These are phyloP conservation scores for Alternaria angustiovoidea DNA, from an alignment of 2,329 filamentous ascomycete species.

Conservation along the genomic window DNA sequence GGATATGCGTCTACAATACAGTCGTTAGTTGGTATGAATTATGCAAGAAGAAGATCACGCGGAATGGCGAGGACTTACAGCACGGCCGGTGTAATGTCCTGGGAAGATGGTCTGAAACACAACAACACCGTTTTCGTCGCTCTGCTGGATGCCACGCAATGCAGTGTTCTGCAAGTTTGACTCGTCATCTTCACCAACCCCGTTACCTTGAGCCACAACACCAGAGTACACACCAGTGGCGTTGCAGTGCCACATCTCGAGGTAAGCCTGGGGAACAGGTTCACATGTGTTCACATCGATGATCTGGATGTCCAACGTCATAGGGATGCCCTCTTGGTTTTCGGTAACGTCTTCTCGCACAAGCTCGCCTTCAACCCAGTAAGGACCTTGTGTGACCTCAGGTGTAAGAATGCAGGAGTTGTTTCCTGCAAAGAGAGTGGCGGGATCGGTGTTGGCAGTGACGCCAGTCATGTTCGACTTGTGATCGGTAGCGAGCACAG, in stretches of 20 bases:
- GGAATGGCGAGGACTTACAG: constrained; percentile 24
- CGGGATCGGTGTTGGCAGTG: constrained; percentile 36
- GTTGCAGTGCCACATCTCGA: constrained; percentile 64
- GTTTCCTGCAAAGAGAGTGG: constrained; percentile 43
- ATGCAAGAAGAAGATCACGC: background rate
- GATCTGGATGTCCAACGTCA: constrained; percentile 63
- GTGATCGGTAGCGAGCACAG: constrained; percentile 40
- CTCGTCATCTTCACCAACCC: constrained; percentile 45
- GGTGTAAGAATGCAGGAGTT: constrained; percentile 47
- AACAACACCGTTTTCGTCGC: constrained; percentile 58
- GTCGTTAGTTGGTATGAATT: background rate
- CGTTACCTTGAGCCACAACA: constrained; percentile 54
- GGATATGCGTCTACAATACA: constrained; percentile 47
- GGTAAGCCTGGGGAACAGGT: constrained; percentile 56
- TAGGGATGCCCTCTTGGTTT: constrained; percentile 57
- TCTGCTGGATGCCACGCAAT: constrained; percentile 59
- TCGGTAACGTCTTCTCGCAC: constrained; percentile 60
- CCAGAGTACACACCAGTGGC: constrained; percentile 46
- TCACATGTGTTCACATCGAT: constrained; percentile 64
- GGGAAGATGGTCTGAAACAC: constrained; percentile 59
- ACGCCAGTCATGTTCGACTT: constrained; percentile 41
- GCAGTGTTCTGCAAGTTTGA: constrained; percentile 48
- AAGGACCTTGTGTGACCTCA: constrained; percentile 45
- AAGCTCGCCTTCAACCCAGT: constrained; percentile 60
- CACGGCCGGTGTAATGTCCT: constrained; percentile 48